Conservation (phyloP, 805 yeast genomes). For the Candida orba region DNA sequence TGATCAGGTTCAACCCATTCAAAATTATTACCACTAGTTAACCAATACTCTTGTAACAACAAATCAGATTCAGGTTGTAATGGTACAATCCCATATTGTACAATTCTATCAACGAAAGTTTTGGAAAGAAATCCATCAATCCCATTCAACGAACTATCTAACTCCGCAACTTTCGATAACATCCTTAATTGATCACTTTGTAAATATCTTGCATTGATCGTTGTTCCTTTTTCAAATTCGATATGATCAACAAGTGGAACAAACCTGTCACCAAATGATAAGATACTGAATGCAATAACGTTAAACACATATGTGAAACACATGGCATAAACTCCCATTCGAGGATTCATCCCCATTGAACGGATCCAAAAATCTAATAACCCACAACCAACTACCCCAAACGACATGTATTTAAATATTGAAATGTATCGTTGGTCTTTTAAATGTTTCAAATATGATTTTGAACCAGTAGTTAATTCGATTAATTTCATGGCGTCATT, state of each 20-base stretch:
- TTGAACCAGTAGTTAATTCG: slow-evolving; percentile 54
- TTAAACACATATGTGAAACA: slow-evolving; percentile 42
- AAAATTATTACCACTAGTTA: slow-evolving; percentile 77
- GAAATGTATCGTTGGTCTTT: slow-evolving; percentile 27
- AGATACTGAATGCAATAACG: slow-evolving; percentile 38
- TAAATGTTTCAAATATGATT: slow-evolving; percentile 36
- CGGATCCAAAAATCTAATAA: slow-evolving; percentile 41
- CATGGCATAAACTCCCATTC: slow-evolving; percentile 36
- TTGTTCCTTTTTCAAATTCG: slow-evolving; percentile 59
- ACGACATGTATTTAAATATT: slow-evolving; percentile 28
- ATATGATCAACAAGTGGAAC: slow-evolving; percentile 48
- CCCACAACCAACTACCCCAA: slow-evolving; percentile 31
- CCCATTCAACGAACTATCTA: slow-evolving; percentile 34
- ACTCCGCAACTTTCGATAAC: slow-evolving; percentile 57
- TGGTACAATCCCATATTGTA: slow-evolving; percentile 6
- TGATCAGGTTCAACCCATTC: slow-evolving; percentile 89
- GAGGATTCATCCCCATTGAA: slow-evolving; percentile 15
- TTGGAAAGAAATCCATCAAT: slow-evolving; percentile 15
- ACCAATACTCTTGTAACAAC: slow-evolving; percentile 78
- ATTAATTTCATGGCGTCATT: slow-evolving; percentile 49
- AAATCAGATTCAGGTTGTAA: slow-evolving; percentile 55
- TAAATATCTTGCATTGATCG: slow-evolving; percentile 54
- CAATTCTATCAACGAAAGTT: slow-evolving; percentile 9
- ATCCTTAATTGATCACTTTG: slow-evolving; percentile 65
- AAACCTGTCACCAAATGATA: slow-evolving; percentile 41